Conservation (phyloP, 257 asterid genomes). For the Solanum arcanum region DNA sequence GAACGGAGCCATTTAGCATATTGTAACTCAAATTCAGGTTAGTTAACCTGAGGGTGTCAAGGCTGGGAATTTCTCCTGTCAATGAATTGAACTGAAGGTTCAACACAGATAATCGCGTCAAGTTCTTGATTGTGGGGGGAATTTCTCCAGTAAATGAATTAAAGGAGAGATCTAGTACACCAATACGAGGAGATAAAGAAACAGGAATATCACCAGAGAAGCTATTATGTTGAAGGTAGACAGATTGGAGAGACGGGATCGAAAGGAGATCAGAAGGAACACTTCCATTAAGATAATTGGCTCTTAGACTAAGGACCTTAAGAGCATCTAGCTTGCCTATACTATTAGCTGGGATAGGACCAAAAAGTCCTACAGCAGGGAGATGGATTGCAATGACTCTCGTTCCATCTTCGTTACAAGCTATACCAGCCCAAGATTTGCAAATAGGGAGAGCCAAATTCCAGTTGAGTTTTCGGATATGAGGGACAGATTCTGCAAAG, state of each 20-base stretch:
- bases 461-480: constrained; percentile 70
- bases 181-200: constrained; percentile 36
- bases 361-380: constrained; percentile 74
- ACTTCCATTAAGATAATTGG: constrained; percentile 52
- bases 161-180: constrained; percentile 54
- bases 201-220: constrained; percentile 61
- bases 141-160: constrained; percentile 63
- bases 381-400: constrained; percentile 61
- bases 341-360: constrained; percentile 49
- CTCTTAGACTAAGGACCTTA: constrained; percentile 58
- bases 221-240: constrained; percentile 65
- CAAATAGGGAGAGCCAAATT: constrained; percentile 27
- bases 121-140: constrained; percentile 23
- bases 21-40: constrained; percentile 59
- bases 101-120: constrained; percentile 39
- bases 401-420: constrained; percentile 42
- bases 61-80: constrained; percentile 48
- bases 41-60: constrained; percentile 39
- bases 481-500: constrained; percentile 56
- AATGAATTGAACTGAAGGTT: constrained; percentile 53
- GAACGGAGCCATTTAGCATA: constrained; percentile 51
- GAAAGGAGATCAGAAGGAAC: constrained; percentile 64
- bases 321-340: constrained; percentile 58
- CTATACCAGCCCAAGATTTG: constrained; percentile 68
- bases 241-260: constrained; percentile 48